Percentiles rank a stretch among this genome's conserved stretches.
Evolutionary conservation across 2,329 filamentous ascomycete genomes (phyloP).

Genomic region (Exophiala phaeomuriformis): DNA sequence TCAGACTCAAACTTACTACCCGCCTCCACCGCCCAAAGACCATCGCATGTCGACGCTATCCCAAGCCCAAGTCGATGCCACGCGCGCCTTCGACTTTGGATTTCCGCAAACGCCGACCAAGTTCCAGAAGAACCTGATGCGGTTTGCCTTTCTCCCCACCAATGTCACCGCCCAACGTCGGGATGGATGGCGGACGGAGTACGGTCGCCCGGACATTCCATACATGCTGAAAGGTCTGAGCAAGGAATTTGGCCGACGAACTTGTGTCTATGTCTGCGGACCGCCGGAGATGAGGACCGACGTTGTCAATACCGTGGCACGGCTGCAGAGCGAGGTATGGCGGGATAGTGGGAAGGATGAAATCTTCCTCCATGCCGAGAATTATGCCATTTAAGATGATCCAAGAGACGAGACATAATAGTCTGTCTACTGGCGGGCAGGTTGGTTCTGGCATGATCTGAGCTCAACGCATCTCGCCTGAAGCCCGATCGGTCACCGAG

Average conservation of each 20-base stretch:
- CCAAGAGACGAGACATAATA: no score
- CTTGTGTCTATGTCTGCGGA: conserved; percentile 88
- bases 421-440: no score
- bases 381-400: conserved; percentile 79
- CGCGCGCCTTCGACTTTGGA: conserved; percentile 61
- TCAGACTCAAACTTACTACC: conserved; percentile 12
- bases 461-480: not conserved
- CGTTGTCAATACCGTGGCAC: conserved; percentile 77
- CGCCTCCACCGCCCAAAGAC: conserved; percentile 15
- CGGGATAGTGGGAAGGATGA: conserved; percentile 71
- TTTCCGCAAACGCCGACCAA: conserved; percentile 78
- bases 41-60: conserved; percentile 16
- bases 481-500: no score
- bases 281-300: conserved; percentile 80
- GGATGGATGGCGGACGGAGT: conserved; percentile 85
- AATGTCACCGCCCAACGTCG: conserved; percentile 30
- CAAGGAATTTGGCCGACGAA: conserved; percentile 69
- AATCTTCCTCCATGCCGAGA: conserved; percentile 90
- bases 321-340: conserved; percentile 76
- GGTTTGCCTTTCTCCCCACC: conserved; percentile 69
- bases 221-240: conserved; percentile 81
- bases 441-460: not conserved
- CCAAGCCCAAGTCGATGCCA: conserved; percentile 21
- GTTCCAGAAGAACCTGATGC: conserved; percentile 83
- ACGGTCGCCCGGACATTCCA: conserved; percentile 79